phyloP scores from a whole-genome alignment of 495 filamentous ascomycete genomes.

The Neurospora sublineolata region DNA sequence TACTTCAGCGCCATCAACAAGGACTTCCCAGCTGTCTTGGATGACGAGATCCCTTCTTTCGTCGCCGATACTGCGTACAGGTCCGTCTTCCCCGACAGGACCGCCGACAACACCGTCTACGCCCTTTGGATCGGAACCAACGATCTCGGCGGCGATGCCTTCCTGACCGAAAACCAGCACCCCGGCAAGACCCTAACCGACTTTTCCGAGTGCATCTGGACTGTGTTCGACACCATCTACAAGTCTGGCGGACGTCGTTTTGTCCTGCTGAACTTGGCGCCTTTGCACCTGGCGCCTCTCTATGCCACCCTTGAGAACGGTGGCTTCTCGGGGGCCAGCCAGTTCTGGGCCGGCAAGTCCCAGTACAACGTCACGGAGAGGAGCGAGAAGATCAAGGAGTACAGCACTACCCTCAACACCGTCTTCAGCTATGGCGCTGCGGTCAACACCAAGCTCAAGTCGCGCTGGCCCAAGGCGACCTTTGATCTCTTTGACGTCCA shows the following conservation, averaged over 20 bases:
- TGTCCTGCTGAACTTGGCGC: slow-evolving; percentile 53
- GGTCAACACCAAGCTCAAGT: slow-evolving; percentile 38
- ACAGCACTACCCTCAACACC: slow-evolving; percentile 47
- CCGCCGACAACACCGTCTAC: slow-evolving; percentile 51
- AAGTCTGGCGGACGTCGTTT: slow-evolving; percentile 54
- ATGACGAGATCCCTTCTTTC: slow-evolving; percentile 61
- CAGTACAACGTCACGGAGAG: slow-evolving; percentile 34
- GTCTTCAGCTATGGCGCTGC: slow-evolving; percentile 51
- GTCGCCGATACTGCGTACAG: slow-evolving; percentile 45
- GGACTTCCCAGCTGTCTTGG: slow-evolving; percentile 48
- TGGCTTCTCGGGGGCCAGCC: slow-evolving; percentile 33
- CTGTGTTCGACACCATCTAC: slow-evolving; percentile 48
- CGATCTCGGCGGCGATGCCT: slow-evolving; percentile 52
- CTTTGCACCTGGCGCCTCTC: slow-evolving; percentile 49
- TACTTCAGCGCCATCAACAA: slow-evolving; percentile 34
- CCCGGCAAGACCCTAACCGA: slow-evolving; percentile 45
- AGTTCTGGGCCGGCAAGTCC: slow-evolving; percentile 51
- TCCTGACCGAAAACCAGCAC: slow-evolving; percentile 51
- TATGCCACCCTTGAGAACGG: slow-evolving; percentile 43
- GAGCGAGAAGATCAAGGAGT: slow-evolving; percentile 48
- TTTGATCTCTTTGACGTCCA: slow-evolving; percentile 57
- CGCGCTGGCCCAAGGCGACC: slow-evolving; percentile 46
- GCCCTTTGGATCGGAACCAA: slow-evolving; percentile 72
- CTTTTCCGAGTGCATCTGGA: slow-evolving; percentile 55
- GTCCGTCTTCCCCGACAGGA: slow-evolving; percentile 39